Conservation (phyloP, 2,329 filamentous ascomycete species). For the Dactylellina parvicollis region DNA sequence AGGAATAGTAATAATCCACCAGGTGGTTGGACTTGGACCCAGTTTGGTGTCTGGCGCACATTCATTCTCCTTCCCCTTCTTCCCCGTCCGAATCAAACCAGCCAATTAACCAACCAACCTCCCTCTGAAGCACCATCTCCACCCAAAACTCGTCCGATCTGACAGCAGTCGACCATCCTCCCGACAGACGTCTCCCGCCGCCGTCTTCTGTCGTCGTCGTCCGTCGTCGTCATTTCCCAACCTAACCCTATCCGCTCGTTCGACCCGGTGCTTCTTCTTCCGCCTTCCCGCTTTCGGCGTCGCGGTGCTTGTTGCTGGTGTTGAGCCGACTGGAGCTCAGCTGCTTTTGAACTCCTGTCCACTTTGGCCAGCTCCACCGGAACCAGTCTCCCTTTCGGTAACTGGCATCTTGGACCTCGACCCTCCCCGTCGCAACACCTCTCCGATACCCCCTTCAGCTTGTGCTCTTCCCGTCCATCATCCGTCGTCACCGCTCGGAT, state of each 20-base stretch:
- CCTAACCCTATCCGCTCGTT: conserved; percentile 53
- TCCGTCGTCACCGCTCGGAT: not conserved
- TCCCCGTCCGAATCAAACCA: conserved; percentile 53
- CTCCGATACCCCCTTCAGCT: conserved; percentile 4
- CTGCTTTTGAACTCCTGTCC: conserved; percentile 19
- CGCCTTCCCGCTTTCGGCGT: conserved; percentile 45
- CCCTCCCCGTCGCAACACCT: conserved; percentile 41
- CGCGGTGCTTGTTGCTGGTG: conserved; percentile 24
- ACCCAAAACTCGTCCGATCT: conserved; percentile 62
- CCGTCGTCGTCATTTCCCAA: conserved; percentile 58
- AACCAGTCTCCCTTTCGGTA: conserved; percentile 47
- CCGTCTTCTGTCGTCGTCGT: conserved; percentile 63
- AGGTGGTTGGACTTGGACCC: too few relatives aligned
- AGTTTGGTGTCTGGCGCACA: not conserved
- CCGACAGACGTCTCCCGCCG: conserved; percentile 59
- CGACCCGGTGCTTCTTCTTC: conserved; percentile 48
- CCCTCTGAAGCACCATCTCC: conserved; percentile 61
- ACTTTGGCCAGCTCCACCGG: conserved; percentile 32
- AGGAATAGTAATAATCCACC: too few relatives aligned
- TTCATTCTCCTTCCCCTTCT: conserved; percentile 43
- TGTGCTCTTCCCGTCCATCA: not conserved
- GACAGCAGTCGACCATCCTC: not conserved
- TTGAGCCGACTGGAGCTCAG: conserved; percentile 39
- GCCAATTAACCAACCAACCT: conserved; percentile 58
- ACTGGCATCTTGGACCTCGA: conserved; percentile 17